These are phyloP conservation scores for Silene noctiflora DNA, from an alignment of 179 eudicot genomes.

Conservation along the genomic window DNA sequence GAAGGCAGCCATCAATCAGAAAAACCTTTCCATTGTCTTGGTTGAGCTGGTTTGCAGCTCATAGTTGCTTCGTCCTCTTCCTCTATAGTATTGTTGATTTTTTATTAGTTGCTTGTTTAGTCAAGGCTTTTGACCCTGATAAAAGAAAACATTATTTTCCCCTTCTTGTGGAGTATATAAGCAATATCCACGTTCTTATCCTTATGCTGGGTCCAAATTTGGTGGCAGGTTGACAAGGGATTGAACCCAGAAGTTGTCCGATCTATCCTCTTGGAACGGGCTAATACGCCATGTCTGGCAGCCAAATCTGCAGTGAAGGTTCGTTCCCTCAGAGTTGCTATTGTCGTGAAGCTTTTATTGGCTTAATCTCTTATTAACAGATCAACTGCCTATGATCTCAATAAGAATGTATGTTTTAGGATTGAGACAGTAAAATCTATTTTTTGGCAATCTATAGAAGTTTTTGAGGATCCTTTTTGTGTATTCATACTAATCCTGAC, in stretches of 20 bases:
- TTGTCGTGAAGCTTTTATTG: neutral
- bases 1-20: neutral
- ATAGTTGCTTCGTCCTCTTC: neutral
- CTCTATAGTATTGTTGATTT: neutral
- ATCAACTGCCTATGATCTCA: neutral
- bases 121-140: neutral
- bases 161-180: neutral
- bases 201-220: slow-evolving; percentile 18
- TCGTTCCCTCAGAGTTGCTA: slow-evolving; percentile 3
- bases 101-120: neutral
- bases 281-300: slow-evolving; percentile 72
- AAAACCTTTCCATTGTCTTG: neutral
- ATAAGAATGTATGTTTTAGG: neutral
- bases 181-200: neutral
- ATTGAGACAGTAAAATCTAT: neutral
- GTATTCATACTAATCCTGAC: neutral
- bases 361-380: neutral
- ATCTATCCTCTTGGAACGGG: slow-evolving; percentile 79
- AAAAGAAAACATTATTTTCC: neutral
- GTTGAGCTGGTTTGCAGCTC: neutral
- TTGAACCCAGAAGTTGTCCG: slow-evolving; percentile 92
- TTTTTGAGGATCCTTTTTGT: neutral
- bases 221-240: slow-evolving; percentile 82
- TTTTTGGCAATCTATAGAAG: neutral
- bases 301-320: slow-evolving; percentile 75